These are phyloP conservation scores for Mucor circinelloides DNA, from an alignment of 371 early-diverging fungal species.

Conservation along the genomic window DNA sequence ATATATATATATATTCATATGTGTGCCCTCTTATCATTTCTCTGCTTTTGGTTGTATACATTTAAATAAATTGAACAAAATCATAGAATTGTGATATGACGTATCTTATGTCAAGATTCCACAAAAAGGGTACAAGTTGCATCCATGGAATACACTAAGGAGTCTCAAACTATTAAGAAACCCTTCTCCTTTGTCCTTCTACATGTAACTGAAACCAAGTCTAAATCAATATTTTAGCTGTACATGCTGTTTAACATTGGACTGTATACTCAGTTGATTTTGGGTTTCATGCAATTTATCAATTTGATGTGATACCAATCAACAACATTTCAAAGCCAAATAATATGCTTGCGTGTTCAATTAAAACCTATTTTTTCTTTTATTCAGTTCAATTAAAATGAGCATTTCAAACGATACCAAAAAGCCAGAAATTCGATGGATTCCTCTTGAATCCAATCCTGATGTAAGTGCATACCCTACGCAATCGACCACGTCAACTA, in stretches of 20 bases:
- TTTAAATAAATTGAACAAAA: neutral
- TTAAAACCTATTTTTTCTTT: neutral
- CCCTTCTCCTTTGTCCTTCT: neutral
- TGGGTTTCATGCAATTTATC: neutral
- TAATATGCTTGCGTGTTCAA: neutral
- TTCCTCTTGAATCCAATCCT: slow-evolving; percentile 86
- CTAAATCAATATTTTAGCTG: neutral
- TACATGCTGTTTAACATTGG: neutral
- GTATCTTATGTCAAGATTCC: neutral
- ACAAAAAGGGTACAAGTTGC: neutral
- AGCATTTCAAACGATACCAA: neutral
- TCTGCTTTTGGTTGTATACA: neutral
- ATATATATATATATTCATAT: too few relatives aligned
- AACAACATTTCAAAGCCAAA: neutral
- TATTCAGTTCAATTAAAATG: neutral
- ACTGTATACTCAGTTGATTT: neutral
- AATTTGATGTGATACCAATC: neutral
- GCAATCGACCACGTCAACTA: neutral
- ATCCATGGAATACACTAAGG: neutral
- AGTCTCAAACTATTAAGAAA: neutral
- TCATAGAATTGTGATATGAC: neutral
- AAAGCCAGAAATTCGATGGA: slow-evolving; percentile 55
- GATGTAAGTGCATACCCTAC: slow-evolving; percentile 46
- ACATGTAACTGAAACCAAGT: slow-evolving; percentile 1
- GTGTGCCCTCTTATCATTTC: neutral